Conservation (phyloP, 176 grass and related monocot genomes). For the Oryza australiensis region DNA sequence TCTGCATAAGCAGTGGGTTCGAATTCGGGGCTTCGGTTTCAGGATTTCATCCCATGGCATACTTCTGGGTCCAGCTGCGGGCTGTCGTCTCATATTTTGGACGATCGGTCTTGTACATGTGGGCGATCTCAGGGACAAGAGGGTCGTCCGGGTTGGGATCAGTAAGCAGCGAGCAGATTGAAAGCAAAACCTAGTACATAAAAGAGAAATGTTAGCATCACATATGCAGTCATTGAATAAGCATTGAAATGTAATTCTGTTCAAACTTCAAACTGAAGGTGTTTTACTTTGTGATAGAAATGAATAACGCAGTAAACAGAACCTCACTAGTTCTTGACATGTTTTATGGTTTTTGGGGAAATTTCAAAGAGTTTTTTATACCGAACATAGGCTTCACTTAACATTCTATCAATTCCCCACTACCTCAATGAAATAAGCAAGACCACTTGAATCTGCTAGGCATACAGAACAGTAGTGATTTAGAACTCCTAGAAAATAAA, state of each 20-base stretch:
- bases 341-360: too few relatives aligned
- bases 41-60: constrained; percentile 61
- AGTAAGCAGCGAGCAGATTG: constrained; percentile 68
- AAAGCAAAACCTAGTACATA: constrained; percentile 58
- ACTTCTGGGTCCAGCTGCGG: constrained; percentile 75
- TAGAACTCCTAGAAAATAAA: background rate
- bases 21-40: background rate
- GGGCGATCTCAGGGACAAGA: constrained; percentile 73
- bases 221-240: background rate
- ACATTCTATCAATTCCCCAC: background rate
- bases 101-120: constrained; percentile 70
- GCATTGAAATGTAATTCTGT: background rate
- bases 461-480: background rate
- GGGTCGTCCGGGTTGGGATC: constrained; percentile 74
- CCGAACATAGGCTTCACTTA: background rate
- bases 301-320: background rate
- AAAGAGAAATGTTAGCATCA: background rate
- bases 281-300: background rate
- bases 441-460: background rate
- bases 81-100: constrained; percentile 60
- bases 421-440: background rate
- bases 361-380: background rate
- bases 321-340: background rate
- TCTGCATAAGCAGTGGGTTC: constrained; percentile 37
- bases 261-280: background rate